Evolutionary conservation across 2,329 filamentous ascomycete genomes (phyloP).

Genomic region (Stagonosporopsis vannaccii): DNA sequence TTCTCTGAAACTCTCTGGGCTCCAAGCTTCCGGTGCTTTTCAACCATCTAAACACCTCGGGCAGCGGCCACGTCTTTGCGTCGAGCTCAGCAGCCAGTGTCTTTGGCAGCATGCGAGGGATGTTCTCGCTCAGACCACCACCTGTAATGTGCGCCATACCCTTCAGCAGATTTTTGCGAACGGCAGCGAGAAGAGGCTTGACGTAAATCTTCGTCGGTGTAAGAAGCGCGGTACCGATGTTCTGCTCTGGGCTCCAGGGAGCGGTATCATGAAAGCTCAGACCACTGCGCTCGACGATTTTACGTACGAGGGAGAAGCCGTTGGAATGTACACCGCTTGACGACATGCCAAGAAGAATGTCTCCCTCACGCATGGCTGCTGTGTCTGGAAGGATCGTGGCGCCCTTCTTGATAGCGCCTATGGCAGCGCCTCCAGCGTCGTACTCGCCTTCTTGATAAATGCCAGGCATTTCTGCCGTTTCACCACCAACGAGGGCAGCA

Average conservation of each 20-base stretch:
- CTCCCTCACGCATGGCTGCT: constrained; percentile 78
- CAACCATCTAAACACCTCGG: constrained; percentile 86
- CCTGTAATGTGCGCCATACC: constrained; percentile 97
- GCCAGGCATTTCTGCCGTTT: constrained; percentile 98
- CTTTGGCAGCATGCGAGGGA: constrained; percentile 88
- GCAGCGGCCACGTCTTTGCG: constrained; percentile 75
- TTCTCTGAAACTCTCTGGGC: constrained; percentile 82
- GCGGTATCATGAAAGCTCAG: constrained; percentile 74
- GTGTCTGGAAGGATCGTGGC: constrained; percentile 76
- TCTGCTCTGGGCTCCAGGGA: constrained; percentile 74
- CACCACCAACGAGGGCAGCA: constrained; percentile 92
- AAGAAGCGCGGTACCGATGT: constrained; percentile 78
- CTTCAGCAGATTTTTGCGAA: constrained; percentile 73
- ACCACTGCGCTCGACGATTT: constrained; percentile 77
- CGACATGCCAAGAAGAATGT: constrained; percentile 83
- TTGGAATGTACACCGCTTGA: constrained; percentile 94
- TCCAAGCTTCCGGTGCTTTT: constrained; percentile 75
- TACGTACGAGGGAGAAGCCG: constrained; percentile 94
- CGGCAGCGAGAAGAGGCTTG: constrained; percentile 74
- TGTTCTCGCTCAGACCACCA: constrained; percentile 90
- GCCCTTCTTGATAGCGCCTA: constrained; percentile 77
- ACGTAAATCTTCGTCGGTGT: constrained; percentile 96
- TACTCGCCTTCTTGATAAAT: constrained; percentile 91
- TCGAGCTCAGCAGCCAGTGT: constrained; percentile 83
- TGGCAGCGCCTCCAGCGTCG: constrained; percentile 88